Evolutionary conservation across 768 basidiomycete species (phyloP).

Genomic region (Lactifluus rugatus): DNA sequence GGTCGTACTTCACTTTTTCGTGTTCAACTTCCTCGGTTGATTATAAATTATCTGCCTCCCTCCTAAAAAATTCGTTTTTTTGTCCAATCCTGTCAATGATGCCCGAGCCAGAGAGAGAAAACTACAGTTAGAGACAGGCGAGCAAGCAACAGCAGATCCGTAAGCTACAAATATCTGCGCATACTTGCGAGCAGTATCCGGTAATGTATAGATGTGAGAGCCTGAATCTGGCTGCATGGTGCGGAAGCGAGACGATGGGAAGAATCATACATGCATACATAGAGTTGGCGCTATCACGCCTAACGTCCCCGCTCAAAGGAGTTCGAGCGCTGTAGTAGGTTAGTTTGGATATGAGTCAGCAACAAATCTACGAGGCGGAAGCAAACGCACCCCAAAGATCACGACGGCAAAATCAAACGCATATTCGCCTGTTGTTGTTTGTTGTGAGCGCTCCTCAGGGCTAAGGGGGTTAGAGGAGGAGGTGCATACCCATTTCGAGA

Average conservation of each 20-base stretch:
- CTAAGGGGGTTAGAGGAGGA: not conserved
- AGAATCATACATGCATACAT: not conserved
- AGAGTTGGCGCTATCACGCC: not conserved
- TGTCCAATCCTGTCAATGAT: not conserved
- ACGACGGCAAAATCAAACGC: slow-evolving; percentile 81
- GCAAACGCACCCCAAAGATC: slow-evolving; percentile 53
- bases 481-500: slow-evolving; percentile 60
- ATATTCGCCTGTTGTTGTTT: slow-evolving; percentile 63
- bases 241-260: not conserved
- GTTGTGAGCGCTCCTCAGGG: not conserved
- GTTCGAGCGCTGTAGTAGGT: slow-evolving; percentile 44
- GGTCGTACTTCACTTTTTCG: slow-evolving; percentile 94
- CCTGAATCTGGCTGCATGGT: not conserved
- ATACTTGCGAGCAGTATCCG: not conserved
- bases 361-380: not conserved
- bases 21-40: slow-evolving; percentile 94
- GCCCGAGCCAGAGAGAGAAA: not conserved
- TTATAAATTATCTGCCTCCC: not conserved
- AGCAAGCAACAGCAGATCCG: not conserved
- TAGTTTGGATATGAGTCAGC: not conserved
- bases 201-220: not conserved
- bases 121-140: not conserved
- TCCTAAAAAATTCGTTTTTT: not conserved
- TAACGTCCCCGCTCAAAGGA: slow-evolving; percentile 57
- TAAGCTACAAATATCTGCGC: not conserved